Conservation (phyloP, 2,329 filamentous ascomycete species). For the Sclerotinia minor region DNA sequence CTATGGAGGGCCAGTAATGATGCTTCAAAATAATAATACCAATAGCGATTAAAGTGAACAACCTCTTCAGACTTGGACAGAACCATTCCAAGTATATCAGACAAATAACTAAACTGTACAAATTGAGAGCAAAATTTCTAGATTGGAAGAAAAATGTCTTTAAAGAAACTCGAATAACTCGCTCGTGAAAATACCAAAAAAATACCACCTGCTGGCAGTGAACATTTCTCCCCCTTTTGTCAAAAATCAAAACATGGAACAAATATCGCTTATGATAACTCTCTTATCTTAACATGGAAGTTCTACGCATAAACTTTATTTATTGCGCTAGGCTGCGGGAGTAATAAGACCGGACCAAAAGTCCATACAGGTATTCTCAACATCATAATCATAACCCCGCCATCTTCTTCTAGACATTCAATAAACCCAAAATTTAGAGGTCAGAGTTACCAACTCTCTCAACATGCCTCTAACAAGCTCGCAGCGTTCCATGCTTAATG, state of each 20-base stretch:
- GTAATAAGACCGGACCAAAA: conserved; percentile 14
- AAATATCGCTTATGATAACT: conserved; percentile 25
- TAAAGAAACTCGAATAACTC: neutral
- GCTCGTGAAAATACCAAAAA: neutral
- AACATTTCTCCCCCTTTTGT: neutral
- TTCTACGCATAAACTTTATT: conserved; percentile 16
- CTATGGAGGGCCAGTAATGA: conserved; percentile 4
- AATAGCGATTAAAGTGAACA: neutral
- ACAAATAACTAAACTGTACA: no score
- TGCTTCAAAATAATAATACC: conserved; percentile 5
- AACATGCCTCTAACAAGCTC: conserved; percentile 39
- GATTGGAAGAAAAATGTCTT: no score
- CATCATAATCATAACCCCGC: conserved; percentile 18
- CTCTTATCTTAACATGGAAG: neutral
- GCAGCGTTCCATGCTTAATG: conserved; percentile 34
- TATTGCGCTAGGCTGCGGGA: conserved; percentile 16
- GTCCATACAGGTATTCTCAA: neutral
- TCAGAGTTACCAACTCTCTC: neutral
- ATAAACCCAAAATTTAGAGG: neutral
- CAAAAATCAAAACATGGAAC: neutral
- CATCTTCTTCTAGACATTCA: conserved; percentile 7
- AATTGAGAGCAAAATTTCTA: no score
- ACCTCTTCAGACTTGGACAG: neutral
- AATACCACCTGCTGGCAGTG: no score
- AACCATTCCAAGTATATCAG: no score